Base-by-base conservation (phyloP, 345 rosid genomes). In the Gossypium thurberi region DNA sequence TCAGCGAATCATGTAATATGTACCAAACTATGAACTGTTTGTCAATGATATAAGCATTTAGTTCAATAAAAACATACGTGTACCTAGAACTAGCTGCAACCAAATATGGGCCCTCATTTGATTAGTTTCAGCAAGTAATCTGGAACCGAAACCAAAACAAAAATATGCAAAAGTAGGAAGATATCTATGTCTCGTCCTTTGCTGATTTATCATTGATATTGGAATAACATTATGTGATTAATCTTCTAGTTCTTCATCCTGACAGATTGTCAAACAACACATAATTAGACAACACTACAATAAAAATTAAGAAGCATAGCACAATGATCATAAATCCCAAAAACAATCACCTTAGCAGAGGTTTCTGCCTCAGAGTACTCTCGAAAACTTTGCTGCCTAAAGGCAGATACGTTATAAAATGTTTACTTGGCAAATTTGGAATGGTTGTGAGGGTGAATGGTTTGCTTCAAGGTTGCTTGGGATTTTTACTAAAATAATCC, bases 381-480 rank as follows among this genome's bases (percentile, higher is more conserved):
- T n/a, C 9, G 48, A 21, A 60, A 10, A 53, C 15, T 52, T 25
- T 2, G 56, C 37, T 63, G 73, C 70, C 59, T 69, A 28, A 74
- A 61, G 44, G 48, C 33, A 69, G 25, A 80, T n/a, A 23, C 6
- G 3, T 78, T 81, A 59, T 75, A 42, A 65, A 83, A 80, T 17
- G 28, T 26, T 26, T 21, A 21, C 23, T 21, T 21, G 23, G 23
- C 1, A 21, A 21, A 21, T 21, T 21, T 21, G 23, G 23, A 1
- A 21, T 21, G 28, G 28, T 26, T 26, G 28, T 26, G 28, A 26
- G 28, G 28, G 28, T 26, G 28, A 26, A 21, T 26, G 28, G 28
- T 26, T 26, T 26, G 28, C 28, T 25, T 25, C n/a, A n/a, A n/a
- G n/a, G n/a, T n/a, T n/a, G n/a, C n/a, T n/a, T n/a, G n/a, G n/a